A percentile compares a stretch with the other conserved stretches of the same genome.
These are phyloP conservation scores for Vanrija humicola DNA, from an alignment of 1,284 basidiomycete species.

Conservation along the genomic window DNA sequence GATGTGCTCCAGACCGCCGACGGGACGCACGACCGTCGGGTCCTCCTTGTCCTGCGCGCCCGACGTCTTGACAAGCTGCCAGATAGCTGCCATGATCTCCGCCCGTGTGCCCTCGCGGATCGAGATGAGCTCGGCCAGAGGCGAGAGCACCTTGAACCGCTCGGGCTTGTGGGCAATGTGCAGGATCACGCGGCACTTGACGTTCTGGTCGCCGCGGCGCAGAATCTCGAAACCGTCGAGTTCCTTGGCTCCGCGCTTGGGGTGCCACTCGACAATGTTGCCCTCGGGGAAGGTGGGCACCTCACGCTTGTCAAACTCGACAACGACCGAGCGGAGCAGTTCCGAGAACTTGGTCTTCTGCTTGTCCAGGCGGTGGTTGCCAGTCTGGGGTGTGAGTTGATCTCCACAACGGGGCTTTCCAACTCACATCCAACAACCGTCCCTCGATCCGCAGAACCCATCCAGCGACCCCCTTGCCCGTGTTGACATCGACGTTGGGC, in stretches of 20 bases:
- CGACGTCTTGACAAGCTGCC: conserved; percentile 87
- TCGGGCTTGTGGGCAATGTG: conserved; percentile 83
- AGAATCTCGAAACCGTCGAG: conserved; percentile 86
- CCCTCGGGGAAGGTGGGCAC: conserved; percentile 71
- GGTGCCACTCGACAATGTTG: conserved; percentile 49
- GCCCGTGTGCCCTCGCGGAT: conserved; percentile 81
- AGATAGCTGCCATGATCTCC: conserved; percentile 76
- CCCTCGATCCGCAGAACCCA: conserved; percentile 90
- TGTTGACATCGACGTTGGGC: conserved; percentile 52
- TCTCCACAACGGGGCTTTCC: no score
- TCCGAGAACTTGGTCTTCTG: conserved; percentile 76
- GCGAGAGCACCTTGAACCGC: conserved; percentile 73
- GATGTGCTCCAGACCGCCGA: conserved; percentile 64
- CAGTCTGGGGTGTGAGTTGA: conserved; percentile 16
- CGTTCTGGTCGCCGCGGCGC: conserved; percentile 72
- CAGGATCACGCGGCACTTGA: conserved; percentile 72
- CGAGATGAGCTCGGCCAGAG: conserved; percentile 71
- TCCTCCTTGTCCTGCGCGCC: conserved; percentile 88
- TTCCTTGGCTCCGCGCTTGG: conserved; percentile 60
- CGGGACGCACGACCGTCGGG: conserved; percentile 69
- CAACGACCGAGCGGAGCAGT: conserved; percentile 74
- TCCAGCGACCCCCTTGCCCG: conserved; percentile 76
- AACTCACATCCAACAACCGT: conserved; percentile 61
- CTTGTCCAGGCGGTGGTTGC: conserved; percentile 67
- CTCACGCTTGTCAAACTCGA: conserved; percentile 79